Evolutionary conservation across 352 stramenopile species (phyloP).

Genomic region (Pythium myriotylum): DNA sequence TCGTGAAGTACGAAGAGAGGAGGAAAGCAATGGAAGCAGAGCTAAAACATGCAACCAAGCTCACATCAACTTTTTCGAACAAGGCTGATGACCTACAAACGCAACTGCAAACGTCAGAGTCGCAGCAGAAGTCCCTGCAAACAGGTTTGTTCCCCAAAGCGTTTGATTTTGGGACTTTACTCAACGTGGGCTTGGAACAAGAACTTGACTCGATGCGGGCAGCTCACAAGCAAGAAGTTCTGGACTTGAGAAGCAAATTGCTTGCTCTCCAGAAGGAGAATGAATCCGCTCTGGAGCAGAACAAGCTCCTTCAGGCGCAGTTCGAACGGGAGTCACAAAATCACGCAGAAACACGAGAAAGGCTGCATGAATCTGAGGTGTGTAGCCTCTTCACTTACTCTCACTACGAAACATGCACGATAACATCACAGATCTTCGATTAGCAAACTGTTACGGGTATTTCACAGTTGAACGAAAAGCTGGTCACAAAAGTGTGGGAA

Average conservation of each 20-base stretch:
- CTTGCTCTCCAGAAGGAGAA: conserved; percentile 33
- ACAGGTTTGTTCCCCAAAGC: conserved; percentile 27
- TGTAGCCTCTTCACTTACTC: background rate
- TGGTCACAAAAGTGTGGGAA: conserved; percentile 67
- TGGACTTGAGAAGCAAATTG: conserved; percentile 41
- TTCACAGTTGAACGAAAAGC: conserved; percentile 73
- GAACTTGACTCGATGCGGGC: conserved; percentile 42
- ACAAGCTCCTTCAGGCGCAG: conserved; percentile 39
- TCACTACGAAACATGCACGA: background rate
- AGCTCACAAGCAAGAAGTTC: conserved; percentile 34
- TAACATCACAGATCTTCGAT: background rate
- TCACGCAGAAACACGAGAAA: conserved; percentile 47
- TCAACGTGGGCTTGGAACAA: conserved; percentile 13
- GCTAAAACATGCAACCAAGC: conserved; percentile 52
- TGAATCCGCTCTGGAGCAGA: conserved; percentile 33
- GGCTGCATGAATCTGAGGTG: conserved; percentile 62
- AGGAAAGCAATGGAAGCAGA: conserved; percentile 46
- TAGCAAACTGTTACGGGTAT: conserved; percentile 69
- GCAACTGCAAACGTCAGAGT: conserved; percentile 52
- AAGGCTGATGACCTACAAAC: conserved; percentile 57
- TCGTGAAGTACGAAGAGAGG: conserved; percentile 53
- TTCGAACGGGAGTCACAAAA: conserved; percentile 47
- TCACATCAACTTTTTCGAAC: conserved; percentile 48
- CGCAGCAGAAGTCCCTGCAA: conserved; percentile 36
- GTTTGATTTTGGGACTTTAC: too few species aligned